Conservation (phyloP, 2,329 filamentous ascomycete species). For the Macroventuria anomochaeta region DNA sequence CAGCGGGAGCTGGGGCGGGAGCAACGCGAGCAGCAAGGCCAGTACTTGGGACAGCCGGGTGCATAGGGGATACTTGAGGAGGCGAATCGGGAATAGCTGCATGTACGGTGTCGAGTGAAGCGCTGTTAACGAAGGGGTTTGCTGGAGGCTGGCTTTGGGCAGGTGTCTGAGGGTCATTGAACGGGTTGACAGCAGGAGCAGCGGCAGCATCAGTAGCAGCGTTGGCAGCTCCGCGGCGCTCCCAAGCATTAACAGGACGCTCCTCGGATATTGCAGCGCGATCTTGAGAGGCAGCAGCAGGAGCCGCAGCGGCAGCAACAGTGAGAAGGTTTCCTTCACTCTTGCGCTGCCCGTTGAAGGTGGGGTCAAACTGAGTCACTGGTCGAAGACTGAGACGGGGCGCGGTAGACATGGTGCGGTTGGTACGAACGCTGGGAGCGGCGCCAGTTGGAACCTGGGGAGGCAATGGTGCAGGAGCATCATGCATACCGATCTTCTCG, state of each 20-base stretch:
- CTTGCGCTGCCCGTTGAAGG: slow-evolving; percentile 58
- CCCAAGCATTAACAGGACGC: slow-evolving; percentile 47
- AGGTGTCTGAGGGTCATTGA: slow-evolving; percentile 55
- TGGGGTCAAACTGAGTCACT: slow-evolving; percentile 81
- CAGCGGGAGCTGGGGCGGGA: neutral
- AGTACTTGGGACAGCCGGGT: slow-evolving; percentile 31
- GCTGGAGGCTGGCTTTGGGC: slow-evolving; percentile 48
- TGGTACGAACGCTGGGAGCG: slow-evolving; percentile 50
- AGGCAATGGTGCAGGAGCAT: slow-evolving; percentile 37
- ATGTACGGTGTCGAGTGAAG: slow-evolving; percentile 46
- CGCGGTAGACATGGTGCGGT: slow-evolving; percentile 62
- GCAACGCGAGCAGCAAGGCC: slow-evolving; percentile 34
- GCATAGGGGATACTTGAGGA: slow-evolving; percentile 29
- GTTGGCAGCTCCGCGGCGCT: slow-evolving; percentile 47
- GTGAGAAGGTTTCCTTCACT: slow-evolving; percentile 46
- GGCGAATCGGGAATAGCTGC: slow-evolving; percentile 36
- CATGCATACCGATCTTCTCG: slow-evolving; percentile 50
- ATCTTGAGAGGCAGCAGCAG: slow-evolving; percentile 26
- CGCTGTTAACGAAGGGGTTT: slow-evolving; percentile 64
- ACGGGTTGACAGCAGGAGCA: slow-evolving; percentile 68
- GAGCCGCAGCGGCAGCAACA: slow-evolving; percentile 39
- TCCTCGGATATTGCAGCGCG: slow-evolving; percentile 20
- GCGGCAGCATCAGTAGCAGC: slow-evolving; percentile 47
- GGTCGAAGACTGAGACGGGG: slow-evolving; percentile 87
- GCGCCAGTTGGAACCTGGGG: slow-evolving; percentile 27